Evolutionary conservation across 2,329 filamentous ascomycete genomes (phyloP).

Genomic region (Achaetomium macrosporum): DNA sequence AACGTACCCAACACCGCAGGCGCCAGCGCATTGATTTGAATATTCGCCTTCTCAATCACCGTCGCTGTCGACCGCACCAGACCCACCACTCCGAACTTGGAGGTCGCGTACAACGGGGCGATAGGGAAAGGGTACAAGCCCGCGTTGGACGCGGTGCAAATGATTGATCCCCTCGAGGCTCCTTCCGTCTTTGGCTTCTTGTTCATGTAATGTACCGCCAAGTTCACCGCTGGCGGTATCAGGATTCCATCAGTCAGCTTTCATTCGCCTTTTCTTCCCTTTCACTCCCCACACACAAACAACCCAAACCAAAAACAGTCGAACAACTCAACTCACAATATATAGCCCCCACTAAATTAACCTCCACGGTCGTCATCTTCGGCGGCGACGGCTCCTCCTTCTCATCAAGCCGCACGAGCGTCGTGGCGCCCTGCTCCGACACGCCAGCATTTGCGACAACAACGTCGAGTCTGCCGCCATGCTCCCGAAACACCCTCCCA

Average conservation of each 20-base stretch:
- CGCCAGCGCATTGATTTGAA: constrained; percentile 47
- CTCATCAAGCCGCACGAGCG: constrained; percentile 27
- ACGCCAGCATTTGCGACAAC: constrained; percentile 48
- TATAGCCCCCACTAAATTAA: constrained; percentile 37
- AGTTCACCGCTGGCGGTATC: constrained; percentile 37
- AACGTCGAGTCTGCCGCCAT: constrained; percentile 34
- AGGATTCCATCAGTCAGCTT: not conserved
- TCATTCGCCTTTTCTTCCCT: no score
- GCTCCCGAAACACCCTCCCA: constrained; percentile 21
- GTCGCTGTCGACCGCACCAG: constrained; percentile 43
- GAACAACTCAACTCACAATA: constrained; percentile 34
- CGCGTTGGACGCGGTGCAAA: constrained; percentile 49
- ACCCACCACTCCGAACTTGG: constrained; percentile 44
- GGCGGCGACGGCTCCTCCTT: constrained; percentile 27
- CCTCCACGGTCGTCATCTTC: constrained; percentile 32
- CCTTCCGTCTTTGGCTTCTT: constrained; percentile 33
- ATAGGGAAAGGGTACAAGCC: constrained; percentile 47
- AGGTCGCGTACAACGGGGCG: constrained; percentile 44
- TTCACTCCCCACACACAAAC: no score
- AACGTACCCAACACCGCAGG: constrained; percentile 44
- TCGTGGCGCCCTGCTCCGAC: constrained; percentile 34
- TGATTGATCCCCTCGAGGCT: constrained; percentile 38
- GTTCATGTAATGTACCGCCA: constrained; percentile 45
- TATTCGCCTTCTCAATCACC: constrained; percentile 35
- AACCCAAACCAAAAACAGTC: not conserved